Conservation (phyloP, 2,329 filamentous ascomycete species). For the Falciphora oryzae region DNA sequence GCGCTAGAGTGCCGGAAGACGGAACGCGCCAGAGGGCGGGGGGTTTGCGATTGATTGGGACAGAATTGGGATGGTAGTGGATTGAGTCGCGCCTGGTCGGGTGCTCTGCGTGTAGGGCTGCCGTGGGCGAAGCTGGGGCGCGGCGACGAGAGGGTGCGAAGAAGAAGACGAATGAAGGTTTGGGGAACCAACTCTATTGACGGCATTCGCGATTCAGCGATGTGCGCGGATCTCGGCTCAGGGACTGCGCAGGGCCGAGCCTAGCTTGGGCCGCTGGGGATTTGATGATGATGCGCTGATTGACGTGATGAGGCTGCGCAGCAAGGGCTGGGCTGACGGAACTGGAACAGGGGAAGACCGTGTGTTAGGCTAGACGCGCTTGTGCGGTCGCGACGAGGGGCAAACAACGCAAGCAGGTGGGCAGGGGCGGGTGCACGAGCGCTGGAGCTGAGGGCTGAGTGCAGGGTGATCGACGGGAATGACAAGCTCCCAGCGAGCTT, state of each 20-base stretch:
- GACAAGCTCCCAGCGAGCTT: too few species aligned
- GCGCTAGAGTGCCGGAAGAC: not conserved
- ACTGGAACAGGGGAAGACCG: too few species aligned
- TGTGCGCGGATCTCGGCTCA: not conserved
- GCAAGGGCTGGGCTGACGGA: not conserved
- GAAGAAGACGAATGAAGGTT: not conserved
- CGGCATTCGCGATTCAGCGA: not conserved
- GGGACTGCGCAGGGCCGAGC: not conserved
- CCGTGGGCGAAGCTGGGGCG: too few species aligned
- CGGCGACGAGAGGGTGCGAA: not conserved
- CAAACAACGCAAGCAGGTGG: not conserved
- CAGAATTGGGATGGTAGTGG: not conserved
- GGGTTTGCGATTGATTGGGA: not conserved
- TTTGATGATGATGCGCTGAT: constrained; percentile 2
- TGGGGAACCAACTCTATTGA: not conserved
- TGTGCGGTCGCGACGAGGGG: not conserved
- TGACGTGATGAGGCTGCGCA: not conserved
- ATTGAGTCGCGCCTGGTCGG: too few species aligned
- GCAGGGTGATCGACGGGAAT: too few species aligned
- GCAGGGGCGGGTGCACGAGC: not conserved
- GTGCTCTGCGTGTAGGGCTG: too few species aligned
- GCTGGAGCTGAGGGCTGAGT: not conserved
- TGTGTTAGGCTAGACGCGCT: not conserved
- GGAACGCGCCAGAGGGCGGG: not conserved
- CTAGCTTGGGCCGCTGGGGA: not conserved